Conservation (phyloP, 2,329 filamentous ascomycete genomes). For the Paecilomyces formosus region DNA sequence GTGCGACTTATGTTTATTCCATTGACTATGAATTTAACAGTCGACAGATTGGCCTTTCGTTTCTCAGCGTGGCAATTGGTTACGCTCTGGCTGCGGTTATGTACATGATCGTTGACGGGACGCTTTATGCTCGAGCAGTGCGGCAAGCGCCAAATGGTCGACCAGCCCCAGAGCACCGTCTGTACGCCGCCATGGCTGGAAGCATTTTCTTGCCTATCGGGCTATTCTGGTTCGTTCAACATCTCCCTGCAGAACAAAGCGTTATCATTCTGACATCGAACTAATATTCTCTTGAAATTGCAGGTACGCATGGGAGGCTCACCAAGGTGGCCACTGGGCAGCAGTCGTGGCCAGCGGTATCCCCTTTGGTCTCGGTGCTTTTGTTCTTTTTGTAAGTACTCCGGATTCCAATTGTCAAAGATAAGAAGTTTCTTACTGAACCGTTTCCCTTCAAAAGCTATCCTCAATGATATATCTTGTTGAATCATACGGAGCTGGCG, state of each 20-base stretch:
- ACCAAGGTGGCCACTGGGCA: constrained; percentile 2
- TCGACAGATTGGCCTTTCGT: constrained; percentile 65
- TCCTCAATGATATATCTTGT: constrained; percentile 5
- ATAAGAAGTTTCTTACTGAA: not conserved
- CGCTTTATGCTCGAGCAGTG: constrained; percentile 3
- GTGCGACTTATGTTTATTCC: constrained; percentile 71
- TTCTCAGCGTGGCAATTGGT: constrained; percentile 70
- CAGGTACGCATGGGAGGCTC: constrained; percentile 4
- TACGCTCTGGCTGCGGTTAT: constrained; percentile 36
- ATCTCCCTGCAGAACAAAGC: not conserved
- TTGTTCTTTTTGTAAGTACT: constrained; percentile 5
- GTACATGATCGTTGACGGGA: constrained; percentile 13
- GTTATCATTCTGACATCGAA: not conserved
- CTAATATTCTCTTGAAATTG: constrained; percentile 2
- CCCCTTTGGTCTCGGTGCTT: constrained; percentile 5
- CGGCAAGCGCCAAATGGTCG: not conserved
- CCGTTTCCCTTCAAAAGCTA: not conserved
- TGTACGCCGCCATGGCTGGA: constrained; percentile 12
- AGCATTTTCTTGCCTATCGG: constrained; percentile 11
- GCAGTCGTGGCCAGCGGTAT: constrained; percentile 3
- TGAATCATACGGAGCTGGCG: constrained; percentile 3
- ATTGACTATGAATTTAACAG: constrained; percentile 42
- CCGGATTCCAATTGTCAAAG: not conserved
- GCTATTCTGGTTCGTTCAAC: constrained; percentile 5
- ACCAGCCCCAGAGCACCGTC: constrained; percentile 12